These are phyloP conservation scores for Magnusiomyces fungicola DNA, from an alignment of 1,139 yeast genomes.

Conservation along the genomic window DNA sequence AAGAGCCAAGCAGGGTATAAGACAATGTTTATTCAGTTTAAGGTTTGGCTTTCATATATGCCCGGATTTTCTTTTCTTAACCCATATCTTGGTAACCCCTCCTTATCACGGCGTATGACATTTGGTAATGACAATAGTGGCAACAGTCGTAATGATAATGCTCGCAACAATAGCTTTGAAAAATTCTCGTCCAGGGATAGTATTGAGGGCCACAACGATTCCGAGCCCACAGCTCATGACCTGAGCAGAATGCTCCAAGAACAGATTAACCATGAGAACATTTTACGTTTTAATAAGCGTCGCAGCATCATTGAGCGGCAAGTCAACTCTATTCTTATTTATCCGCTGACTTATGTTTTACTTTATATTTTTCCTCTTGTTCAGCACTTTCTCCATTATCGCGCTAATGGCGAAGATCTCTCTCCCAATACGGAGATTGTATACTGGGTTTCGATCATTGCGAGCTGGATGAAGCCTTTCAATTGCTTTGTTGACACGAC, in stretches of 20 bases:
- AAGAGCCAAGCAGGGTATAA: neutral
- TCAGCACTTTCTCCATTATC: conserved; percentile 54
- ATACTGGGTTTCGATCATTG: conserved; percentile 58
- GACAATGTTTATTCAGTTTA: neutral
- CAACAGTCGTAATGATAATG: too few relatives aligned
- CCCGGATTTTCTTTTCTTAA: conserved; percentile 5
- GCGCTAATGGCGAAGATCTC: conserved; percentile 16
- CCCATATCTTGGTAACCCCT: conserved; percentile 1
- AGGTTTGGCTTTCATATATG: conserved; percentile 5
- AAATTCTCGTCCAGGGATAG: neutral
- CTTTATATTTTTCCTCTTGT: conserved; percentile 79
- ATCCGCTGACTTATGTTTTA: conserved; percentile 73
- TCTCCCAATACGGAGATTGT: conserved; percentile 35
- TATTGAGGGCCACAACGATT: neutral
- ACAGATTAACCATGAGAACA: conserved; percentile 40
- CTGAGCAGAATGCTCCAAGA: conserved; percentile 34
- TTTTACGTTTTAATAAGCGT: conserved; percentile 51
- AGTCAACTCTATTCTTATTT: conserved; percentile 70
- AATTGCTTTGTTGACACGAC: conserved; percentile 70
- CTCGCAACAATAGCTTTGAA: neutral
- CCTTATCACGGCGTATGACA: too few relatives aligned
- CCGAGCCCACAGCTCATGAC: neutral
- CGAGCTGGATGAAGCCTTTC: conserved; percentile 73
- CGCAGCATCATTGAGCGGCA: conserved; percentile 66
- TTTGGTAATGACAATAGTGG: too few relatives aligned